Conservation (phyloP, 441 rosid genomes). For the Croton setiger region DNA sequence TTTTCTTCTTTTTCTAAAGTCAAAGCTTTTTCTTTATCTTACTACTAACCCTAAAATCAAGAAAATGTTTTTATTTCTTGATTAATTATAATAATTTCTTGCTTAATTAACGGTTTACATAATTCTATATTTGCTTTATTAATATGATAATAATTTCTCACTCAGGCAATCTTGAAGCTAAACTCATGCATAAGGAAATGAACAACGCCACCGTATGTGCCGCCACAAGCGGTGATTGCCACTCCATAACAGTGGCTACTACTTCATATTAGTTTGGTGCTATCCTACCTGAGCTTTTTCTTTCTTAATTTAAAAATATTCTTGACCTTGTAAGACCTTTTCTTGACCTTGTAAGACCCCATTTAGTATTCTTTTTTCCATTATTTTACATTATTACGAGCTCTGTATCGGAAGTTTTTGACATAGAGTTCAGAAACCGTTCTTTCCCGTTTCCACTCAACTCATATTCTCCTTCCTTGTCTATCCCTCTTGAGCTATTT, state of each 20-base stretch:
- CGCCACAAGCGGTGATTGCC: slow-evolving; percentile 3
- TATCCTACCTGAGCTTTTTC: slow-evolving; percentile 86
- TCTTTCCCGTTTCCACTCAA: slow-evolving; percentile 32
- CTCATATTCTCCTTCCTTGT: slow-evolving; percentile 73
- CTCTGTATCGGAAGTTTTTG: slow-evolving; percentile 15
- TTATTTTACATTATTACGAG: background rate
- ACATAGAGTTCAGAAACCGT: slow-evolving; percentile 20
- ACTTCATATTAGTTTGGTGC: slow-evolving; percentile 45
- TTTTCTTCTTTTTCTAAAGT: background rate
- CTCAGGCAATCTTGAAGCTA: slow-evolving; percentile 6
- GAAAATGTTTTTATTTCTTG: background rate
- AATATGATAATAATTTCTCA: background rate
- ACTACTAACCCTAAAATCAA: background rate
- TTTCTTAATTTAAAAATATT: slow-evolving; percentile 20
- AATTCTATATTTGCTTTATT: background rate
- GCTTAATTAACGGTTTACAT: background rate
- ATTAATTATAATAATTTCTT: background rate
- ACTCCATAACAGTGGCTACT: slow-evolving; percentile 2
- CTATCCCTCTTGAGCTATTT: slow-evolving; percentile 86
- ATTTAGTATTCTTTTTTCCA: background rate
- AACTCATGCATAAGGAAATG: slow-evolving; percentile 9
- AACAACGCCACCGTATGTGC: slow-evolving; percentile 1
- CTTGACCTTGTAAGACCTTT: slow-evolving; percentile 99
- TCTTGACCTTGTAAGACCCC: slow-evolving; percentile 99
- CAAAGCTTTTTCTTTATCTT: background rate